phyloP scores from a whole-genome alignment of 305 asterid species.

The Fraxinus paxiana region DNA sequence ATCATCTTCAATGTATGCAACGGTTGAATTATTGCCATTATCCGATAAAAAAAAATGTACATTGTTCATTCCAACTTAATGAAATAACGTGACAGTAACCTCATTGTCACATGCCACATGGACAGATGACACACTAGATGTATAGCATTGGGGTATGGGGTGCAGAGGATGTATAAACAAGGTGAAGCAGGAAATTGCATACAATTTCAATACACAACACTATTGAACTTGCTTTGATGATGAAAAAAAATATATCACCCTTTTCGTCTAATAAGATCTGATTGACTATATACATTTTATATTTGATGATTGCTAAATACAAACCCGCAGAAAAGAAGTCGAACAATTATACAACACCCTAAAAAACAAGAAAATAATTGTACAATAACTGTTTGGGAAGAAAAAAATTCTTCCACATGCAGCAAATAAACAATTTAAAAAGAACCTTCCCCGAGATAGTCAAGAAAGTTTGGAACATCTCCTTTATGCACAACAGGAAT shows the following conservation, averaged over 20 bases:
- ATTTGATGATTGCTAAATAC: not conserved
- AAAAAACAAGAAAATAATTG: not conserved
- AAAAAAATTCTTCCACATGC: not conserved
- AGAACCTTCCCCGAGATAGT: not conserved
- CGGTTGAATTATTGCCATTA: not conserved
- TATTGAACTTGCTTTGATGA: not conserved
- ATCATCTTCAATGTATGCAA: not conserved
- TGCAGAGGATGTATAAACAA: not conserved
- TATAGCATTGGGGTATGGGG: not conserved
- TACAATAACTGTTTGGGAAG: not conserved
- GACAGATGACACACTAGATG: not conserved
- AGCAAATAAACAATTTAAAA: not conserved
- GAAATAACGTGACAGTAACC: not conserved
- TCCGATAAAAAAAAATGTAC: not conserved
- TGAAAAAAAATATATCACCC: not conserved
- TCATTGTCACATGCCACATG: not conserved
- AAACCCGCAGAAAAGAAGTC: not conserved
- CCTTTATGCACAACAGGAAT: not conserved
- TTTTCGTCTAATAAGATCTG: not conserved
- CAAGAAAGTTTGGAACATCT: not conserved
- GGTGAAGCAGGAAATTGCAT: not conserved
- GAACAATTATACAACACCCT: not conserved
- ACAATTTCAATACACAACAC: not conserved
- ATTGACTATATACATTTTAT: not conserved
- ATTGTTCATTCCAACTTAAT: not conserved